phyloP scores from a whole-genome alignment of 1,284 basidiomycete genomes.

The Cutaneotrichosporon sp. region DNA sequence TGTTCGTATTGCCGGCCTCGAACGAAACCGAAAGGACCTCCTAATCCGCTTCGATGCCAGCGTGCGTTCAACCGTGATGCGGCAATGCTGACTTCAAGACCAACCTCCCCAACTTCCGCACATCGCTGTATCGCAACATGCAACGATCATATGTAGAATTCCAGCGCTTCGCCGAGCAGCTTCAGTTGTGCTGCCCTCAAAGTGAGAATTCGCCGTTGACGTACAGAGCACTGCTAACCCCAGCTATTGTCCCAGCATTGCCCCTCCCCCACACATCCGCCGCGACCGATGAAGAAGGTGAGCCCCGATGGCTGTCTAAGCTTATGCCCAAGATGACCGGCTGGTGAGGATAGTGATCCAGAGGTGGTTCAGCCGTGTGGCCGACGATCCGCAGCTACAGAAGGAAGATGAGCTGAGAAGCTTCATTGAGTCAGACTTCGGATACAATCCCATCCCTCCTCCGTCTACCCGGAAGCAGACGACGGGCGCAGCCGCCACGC shows the following conservation, averaged over 20 bases:
- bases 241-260: slow-evolving; percentile 78
- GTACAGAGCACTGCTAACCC: slow-evolving; percentile 4
- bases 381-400: slow-evolving; percentile 77
- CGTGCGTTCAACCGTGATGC: slow-evolving; percentile 52
- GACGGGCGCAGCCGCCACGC: slow-evolving; percentile 51
- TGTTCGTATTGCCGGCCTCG: slow-evolving; percentile 78
- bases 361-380: slow-evolving; percentile 82
- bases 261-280: slow-evolving; percentile 88
- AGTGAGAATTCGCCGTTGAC: slow-evolving; percentile 46
- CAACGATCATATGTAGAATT: slow-evolving; percentile 87
- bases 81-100: slow-evolving; percentile 56
- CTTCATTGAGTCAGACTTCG: slow-evolving; percentile 93
- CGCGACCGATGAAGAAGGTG: slow-evolving; percentile 84
- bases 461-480: slow-evolving; percentile 52
- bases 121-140: slow-evolving; percentile 80
- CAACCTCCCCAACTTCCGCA: slow-evolving; percentile 83
- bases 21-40: slow-evolving; percentile 87
- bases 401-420: slow-evolving; percentile 84
- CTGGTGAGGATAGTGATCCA: slow-evolving; percentile 88
- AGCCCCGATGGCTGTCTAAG: slow-evolving; percentile 6
- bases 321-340: slow-evolving; percentile 69
- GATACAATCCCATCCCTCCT: slow-evolving; percentile 59
- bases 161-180: slow-evolving; percentile 81
- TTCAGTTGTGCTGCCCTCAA: slow-evolving; percentile 76
- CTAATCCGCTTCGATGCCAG: slow-evolving; percentile 88